A percentile compares a stretch with the other conserved stretches of the same genome.
Evolutionary conservation across 2,329 filamentous ascomycete genomes (phyloP).

Genomic region (Phaeosphaeria sp.): DNA sequence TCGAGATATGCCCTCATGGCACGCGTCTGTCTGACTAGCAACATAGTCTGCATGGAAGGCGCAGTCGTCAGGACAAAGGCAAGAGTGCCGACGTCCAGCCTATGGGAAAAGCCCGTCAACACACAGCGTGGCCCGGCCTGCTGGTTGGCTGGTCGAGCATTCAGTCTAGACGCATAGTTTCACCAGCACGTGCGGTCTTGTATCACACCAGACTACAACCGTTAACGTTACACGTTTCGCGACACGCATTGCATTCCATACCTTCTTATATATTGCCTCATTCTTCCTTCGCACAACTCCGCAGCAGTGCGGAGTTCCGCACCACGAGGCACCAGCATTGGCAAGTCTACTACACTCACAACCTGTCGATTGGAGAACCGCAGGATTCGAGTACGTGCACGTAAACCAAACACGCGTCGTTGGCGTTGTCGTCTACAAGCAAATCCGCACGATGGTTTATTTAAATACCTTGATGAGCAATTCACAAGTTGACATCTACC

Average conservation of each 20-base stretch:
- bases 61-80: background rate
- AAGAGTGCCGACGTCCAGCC: background rate
- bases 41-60: background rate
- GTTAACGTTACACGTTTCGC: background rate
- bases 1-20: too few species aligned
- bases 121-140: background rate
- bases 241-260: background rate
- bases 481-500: too few species aligned
- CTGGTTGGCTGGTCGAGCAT: background rate
- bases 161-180: background rate
- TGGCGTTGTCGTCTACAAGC: background rate
- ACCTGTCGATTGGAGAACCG: background rate
- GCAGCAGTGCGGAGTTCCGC: conserved; percentile 4
- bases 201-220: background rate
- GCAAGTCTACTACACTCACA: background rate
- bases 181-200: background rate
- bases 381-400: background rate
- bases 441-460: background rate
- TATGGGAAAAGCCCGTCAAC: background rate
- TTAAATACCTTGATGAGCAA: background rate
- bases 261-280: background rate
- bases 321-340: background rate
- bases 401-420: background rate
- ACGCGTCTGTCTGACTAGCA: too few species aligned
- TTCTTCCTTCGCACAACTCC: background rate